Conservation (phyloP, 23 red algal species). For the Gracilaria vermiculophylla region DNA sequence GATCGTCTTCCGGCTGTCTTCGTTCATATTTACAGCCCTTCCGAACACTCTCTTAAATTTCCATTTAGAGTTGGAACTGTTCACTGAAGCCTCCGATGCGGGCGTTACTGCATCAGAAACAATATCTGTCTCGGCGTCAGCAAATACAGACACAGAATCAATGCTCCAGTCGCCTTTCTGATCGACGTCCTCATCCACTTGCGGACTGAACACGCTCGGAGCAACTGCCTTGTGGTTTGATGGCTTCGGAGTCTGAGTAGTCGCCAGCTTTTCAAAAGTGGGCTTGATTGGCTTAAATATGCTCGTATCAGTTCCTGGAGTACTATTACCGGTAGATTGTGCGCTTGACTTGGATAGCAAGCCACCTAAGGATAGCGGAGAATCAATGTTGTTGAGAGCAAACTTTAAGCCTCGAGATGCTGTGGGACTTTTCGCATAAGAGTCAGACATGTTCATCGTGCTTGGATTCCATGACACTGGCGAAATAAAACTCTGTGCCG, state of each 20-base stretch:
- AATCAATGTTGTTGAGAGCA: not conserved
- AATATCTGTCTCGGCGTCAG: constrained; percentile 35
- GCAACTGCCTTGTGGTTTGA: not conserved
- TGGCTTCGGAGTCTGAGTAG: not conserved
- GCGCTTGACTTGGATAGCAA: not conserved
- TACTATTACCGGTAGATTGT: not conserved
- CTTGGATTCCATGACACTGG: not conserved
- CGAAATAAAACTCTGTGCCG: not conserved
- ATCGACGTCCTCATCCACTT: constrained; percentile 11
- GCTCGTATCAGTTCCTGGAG: not conserved
- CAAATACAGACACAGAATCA: constrained; percentile 42
- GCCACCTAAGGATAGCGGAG: not conserved
- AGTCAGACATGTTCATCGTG: not conserved
- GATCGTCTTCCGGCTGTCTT: not conserved
- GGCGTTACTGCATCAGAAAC: not conserved
- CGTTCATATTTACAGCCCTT: not conserved
- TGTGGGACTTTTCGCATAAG: not conserved
- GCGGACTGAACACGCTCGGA: constrained; percentile 38
- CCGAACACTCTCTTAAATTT: not conserved
- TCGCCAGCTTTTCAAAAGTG: constrained; percentile 28
- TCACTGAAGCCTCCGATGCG: not conserved
- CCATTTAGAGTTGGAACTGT: not conserved
- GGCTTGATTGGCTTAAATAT: constrained; percentile 68
- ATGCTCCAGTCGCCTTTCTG: constrained; percentile 13
- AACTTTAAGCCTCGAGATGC: not conserved